Evolutionary conservation across 2,329 filamentous ascomycete species (phyloP).

Genomic region (Calonectria crousiana): DNA sequence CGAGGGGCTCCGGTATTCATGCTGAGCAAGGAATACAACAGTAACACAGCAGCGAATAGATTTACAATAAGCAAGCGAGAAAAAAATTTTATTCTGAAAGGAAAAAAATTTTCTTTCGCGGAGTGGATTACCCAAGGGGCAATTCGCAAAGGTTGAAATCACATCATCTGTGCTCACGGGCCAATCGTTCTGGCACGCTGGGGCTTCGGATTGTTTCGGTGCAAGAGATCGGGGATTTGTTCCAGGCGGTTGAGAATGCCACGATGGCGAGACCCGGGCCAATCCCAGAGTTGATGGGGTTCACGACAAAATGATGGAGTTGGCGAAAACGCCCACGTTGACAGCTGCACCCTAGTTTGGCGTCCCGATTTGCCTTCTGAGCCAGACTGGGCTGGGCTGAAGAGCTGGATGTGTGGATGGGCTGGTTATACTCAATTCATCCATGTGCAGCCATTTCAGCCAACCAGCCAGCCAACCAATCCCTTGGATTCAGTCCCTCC

Average conservation of each 20-base stretch:
- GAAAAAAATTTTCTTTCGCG: not conserved
- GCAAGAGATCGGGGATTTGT: not conserved
- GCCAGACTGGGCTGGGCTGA: constrained; percentile 12
- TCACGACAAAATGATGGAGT: constrained; percentile 1
- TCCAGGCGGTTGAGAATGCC: not conserved
- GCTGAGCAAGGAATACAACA: not conserved
- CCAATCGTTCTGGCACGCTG: constrained; percentile 45
- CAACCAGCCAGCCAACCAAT: constrained; percentile 10
- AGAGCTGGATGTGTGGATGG: constrained; percentile 5
- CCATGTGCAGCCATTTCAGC: constrained; percentile 11
- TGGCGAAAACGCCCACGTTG: constrained; percentile 1
- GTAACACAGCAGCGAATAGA: not conserved
- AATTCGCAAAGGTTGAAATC: constrained; percentile 26
- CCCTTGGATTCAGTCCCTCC: not conserved
- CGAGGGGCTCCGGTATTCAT: constrained; percentile 17
- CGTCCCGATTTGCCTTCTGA: not conserved
- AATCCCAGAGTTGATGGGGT: constrained; percentile 6
- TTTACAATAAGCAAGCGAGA: not conserved
- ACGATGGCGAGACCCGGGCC: constrained; percentile 3
- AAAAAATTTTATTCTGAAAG: not conserved
- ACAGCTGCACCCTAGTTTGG: not conserved
- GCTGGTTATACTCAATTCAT: constrained; percentile 23
- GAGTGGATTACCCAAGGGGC: not conserved
- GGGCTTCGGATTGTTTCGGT: constrained; percentile 25
- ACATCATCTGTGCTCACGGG: constrained; percentile 42